Base-by-base conservation (phyloP, 345 rosid genomes). In the Durio zibethinus region DNA sequence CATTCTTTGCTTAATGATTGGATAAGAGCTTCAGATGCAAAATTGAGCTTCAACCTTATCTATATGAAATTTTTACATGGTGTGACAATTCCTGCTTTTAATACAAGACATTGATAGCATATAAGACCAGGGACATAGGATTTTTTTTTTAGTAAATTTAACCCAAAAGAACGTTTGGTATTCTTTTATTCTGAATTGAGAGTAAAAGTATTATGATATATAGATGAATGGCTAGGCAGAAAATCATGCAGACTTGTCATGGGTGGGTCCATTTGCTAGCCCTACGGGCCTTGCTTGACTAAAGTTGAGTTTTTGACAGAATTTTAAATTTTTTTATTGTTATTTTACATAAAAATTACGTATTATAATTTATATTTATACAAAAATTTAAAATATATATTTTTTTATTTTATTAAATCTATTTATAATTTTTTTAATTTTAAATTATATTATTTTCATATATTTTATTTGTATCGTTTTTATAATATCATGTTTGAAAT, bases 11-110 rank as follows among this genome's bases (percentile, higher is more conserved):
- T 91, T 60, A 86, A 80, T 33, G 89, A 87, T 43, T 91, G 91
- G 83, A 87, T 90, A 77, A 71, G 94, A 75, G 79, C 40, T 47
- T 86, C 91, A 1, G 97, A 91, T 31, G 88, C 90, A 81, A 91
- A 87, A 76, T 78, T 91, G 79, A 88, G 83, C 84, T 88, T 88
- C n/a, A n/a, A n/a, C 71, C 83, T 85, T 50, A 97, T 96, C 1
- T 94, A 92, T 54, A 88, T 86, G 67, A 94, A 87, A 78, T 90
- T 86, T 80, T 86, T 92, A 73, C 97, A 94, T 81, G 97, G 96
- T 10, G 92, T 92, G 72, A 89, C 94, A 1, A 75, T 88, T 76
- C 79, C 93, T 11, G 86, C 73, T 79, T 80, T 89, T 25, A 89
- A 84, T 79, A 76, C 91, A 74, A 88, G 95, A 84, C 86, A 75